A percentile compares a stretch with the other conserved stretches of the same genome.
Conservation (phyloP, 169 alveolate species). For the Plasmodium cynomolgi region DNA sequence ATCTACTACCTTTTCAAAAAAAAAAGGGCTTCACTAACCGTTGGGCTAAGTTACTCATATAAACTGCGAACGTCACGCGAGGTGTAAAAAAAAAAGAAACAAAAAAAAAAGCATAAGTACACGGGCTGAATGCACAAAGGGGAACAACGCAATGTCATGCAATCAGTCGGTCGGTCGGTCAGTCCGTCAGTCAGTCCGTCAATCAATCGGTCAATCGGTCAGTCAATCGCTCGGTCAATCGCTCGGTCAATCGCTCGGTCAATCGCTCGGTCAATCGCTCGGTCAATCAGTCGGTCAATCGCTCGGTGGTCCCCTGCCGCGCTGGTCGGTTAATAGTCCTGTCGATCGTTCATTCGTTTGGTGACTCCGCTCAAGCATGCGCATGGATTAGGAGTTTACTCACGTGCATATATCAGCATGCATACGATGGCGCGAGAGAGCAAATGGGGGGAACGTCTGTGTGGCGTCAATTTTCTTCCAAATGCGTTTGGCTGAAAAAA, state of each 20-base stretch:
- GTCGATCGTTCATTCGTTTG: too few relatives aligned
- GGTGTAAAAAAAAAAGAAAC: background rate
- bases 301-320: too few relatives aligned
- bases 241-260: background rate
- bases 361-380: background rate
- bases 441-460: background rate
- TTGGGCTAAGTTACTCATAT: background rate
- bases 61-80: background rate
- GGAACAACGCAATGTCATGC: background rate
- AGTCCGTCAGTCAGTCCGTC: background rate
- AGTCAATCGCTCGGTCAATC: background rate
- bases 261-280: background rate
- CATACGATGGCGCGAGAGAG: background rate
- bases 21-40: background rate
- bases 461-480: background rate
- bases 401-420: background rate
- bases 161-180: background rate
- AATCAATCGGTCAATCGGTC: background rate
- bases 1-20: background rate
- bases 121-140: background rate
- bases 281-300: background rate
- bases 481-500: background rate
- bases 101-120: background rate
- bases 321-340: background rate
- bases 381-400: background rate